Evolutionary conservation across 2,329 filamentous ascomycete species (phyloP), one percentile per base, ranked within the genome.

Genomic region (Rhytidhysteron rufulum): DNA sequence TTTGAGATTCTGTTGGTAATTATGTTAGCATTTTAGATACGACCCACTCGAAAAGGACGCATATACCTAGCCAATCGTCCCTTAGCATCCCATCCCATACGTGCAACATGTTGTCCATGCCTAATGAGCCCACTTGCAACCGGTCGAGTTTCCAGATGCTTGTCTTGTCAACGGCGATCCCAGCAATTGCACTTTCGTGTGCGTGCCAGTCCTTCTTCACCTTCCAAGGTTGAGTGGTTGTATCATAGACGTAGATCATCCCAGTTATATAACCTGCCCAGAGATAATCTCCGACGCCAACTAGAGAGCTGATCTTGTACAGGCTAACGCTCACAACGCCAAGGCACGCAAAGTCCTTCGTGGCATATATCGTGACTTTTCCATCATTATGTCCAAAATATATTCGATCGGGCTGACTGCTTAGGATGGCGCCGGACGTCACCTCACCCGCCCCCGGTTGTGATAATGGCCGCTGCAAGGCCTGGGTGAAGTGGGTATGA

Each of bases 201-300:
- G 88, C 91, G 49, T 84, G 82, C 91, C 93, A 98, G 57, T 97
- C 91, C 63, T 98, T 98, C 68, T 87, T 83, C 19, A 95, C 81
- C 16, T 77, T 77, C 93, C 93, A 98, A 0, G 91, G 91, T n/a
- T 78, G 81, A 21, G 80, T 77, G 8, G 73, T 78, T 9, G 88
- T 85, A 62, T 98, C 90, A 65, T 96, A 98, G 6, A 97, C 86
- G 55, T 88, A 93, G 22, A 95, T 82, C 76, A 85, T 95, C 13
- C 93, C 93, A 0, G 87, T 96, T 62, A 91, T 96, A 69, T 90
- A 97, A 3, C 85, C 91, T 20, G 89, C 88, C 93, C 93, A 98
- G 1, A 98, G 73, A 55, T 88, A 79, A 44, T 83, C 78, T 4
- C 89, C 90, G 3, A 89, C 85, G 7, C 88, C 87, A 2, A 83